Evolutionary conservation across 352 stramenopile species (phyloP), one percentile per base, ranked within the genome.

Genomic region (Phytophthora melonis): DNA sequence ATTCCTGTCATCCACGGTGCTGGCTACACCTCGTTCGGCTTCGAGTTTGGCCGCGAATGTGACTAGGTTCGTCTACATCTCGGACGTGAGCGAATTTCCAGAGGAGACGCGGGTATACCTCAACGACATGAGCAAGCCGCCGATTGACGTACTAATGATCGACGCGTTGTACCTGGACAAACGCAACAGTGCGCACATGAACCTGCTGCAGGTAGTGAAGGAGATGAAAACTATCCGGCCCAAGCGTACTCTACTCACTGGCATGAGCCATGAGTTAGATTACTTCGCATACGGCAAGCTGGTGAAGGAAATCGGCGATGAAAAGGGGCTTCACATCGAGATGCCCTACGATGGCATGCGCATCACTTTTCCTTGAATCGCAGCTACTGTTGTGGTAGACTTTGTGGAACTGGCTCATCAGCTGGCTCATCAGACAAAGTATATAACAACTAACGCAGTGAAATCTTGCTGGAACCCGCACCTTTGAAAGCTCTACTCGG

Each of bases 221-320:
- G 78, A 90, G 50, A 79, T 93, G 41, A 69, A 75, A 21, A 72
- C 63, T 23, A 84, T 94, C 41, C 79, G 79, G 5, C 87, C 89
- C 13, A 82, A 79, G 69, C 81, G 72, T 54, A 93, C 84, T 59
- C 64, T 89, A 21, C 81, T 96, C 55, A 91, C 87, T 11, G 89
- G 89, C 55, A 93, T 95, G 83, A 89, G 81, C 56, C 89, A 95
- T 65, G 74, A 88, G 19, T 84, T 93, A 41, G 84, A 96, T 63
- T 93, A 92, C 63, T 60, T 75, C n/a, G 58, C 56, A 30, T 72
- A 85, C 54, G 82, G 73, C 53, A 60, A 52, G 16, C 54, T 65
- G 58, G 77, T 94, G 13, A 27, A 58, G 11, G 52, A 81, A 19
- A 60, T 92, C 25, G 76, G 74, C 4, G 39, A 77, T 2, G 64